A percentile compares a stretch with the other conserved stretches of the same genome.
These are phyloP conservation scores for Sideroxylon spinosum DNA, from an alignment of 179 eudicot species.

Conservation along the genomic window DNA sequence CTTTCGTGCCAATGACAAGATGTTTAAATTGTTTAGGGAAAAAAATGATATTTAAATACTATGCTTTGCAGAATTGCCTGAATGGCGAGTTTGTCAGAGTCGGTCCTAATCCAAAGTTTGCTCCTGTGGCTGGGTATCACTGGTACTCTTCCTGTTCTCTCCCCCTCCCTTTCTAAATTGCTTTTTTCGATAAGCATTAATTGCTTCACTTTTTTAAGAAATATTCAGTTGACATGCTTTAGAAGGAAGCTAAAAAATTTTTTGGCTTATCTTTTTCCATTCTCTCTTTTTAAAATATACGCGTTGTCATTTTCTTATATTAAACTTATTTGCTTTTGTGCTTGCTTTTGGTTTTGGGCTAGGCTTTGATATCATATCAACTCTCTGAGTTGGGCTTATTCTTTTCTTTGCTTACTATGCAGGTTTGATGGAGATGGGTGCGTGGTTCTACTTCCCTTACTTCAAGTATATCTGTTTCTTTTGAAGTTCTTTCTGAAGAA, in stretches of 20 bases:
- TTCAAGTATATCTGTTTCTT: neutral
- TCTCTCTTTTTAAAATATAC: neutral
- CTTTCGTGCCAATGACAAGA: too few species aligned
- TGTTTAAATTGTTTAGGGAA: too few species aligned
- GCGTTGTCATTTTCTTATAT: neutral
- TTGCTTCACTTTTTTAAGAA: neutral
- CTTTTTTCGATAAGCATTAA: neutral
- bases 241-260: constrained; percentile 1
- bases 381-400: constrained; percentile 12
- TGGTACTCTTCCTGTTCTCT: constrained; percentile 45
- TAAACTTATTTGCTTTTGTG: neutral
- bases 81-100: constrained; percentile 96
- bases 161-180: neutral
- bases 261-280: neutral
- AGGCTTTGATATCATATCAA: neutral
- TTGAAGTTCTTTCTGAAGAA: constrained; percentile 5
- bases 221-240: constrained; percentile 4
- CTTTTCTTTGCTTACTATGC: constrained; percentile 27
- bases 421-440: constrained; percentile 99
- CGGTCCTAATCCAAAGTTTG: constrained; percentile 88
- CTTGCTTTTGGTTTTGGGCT: neutral
- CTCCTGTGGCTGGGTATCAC: constrained; percentile 95
- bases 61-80: constrained; percentile 63
- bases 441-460: constrained; percentile 26
- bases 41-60: neutral